A percentile compares a stretch with the other conserved stretches of the same genome.
Evolutionary conservation across 2,329 filamentous ascomycete genomes (phyloP).

Genomic region (Myrmaecium sp.): DNA sequence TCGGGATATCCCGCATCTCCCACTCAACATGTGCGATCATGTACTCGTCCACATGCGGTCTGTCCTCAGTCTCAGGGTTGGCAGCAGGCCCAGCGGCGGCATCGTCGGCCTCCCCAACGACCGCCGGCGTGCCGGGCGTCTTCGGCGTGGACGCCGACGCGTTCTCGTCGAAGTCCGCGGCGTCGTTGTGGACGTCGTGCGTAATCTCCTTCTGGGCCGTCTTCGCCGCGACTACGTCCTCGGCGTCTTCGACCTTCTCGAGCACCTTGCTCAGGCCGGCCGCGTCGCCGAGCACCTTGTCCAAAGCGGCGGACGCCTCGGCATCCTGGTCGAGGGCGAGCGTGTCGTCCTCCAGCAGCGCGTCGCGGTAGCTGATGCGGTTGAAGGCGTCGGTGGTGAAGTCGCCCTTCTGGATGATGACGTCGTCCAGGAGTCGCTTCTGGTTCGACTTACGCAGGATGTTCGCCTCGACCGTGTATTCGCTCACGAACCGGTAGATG

Average conservation of each 20-base stretch:
- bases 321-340: conserved; percentile 5
- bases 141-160: conserved; percentile 7
- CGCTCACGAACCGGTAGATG: conserved; percentile 56
- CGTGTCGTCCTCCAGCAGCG: conserved; percentile 38
- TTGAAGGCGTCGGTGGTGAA: conserved; percentile 97
- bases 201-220: conserved; percentile 76
- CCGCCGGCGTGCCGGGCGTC: conserved; percentile 4
- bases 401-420: conserved; percentile 94
- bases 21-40: conserved; percentile 4
- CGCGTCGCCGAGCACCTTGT: conserved; percentile 58
- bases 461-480: conserved; percentile 83
- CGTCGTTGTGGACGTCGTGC: conserved; percentile 32
- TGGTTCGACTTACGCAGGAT: conserved; percentile 93
- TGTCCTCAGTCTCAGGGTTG: too few relatives aligned
- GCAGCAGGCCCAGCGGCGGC: too few relatives aligned
- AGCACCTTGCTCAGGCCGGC: conserved; percentile 56
- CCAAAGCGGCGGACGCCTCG: conserved; percentile 60
- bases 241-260: conserved; percentile 78
- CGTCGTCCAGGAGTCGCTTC: conserved; percentile 93
- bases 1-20: conserved; percentile 4
- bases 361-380: conserved; percentile 52
- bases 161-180: conserved; percentile 23
- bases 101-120: not conserved
- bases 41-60: conserved; percentile 4
- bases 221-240: conserved; percentile 78